Evolutionary conservation across 1,139 yeast species (phyloP).

Genomic region (Magnusiomyces suaveolens): DNA sequence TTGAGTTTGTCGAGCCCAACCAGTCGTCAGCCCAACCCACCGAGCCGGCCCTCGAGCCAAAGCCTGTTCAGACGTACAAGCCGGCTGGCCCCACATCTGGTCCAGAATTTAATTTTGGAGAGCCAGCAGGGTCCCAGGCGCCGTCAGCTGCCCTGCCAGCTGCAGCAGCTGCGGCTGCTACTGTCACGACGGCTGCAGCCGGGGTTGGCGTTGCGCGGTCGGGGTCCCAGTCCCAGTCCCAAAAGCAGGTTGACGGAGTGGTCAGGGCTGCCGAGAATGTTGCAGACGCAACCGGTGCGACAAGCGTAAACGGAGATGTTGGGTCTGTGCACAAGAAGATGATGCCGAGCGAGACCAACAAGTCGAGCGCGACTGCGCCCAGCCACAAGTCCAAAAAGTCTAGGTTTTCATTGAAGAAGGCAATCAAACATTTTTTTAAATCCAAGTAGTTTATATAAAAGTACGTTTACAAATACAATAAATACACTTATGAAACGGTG

Average conservation of each 20-base stretch:
- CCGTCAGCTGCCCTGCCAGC: not conserved
- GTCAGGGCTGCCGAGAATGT: not conserved
- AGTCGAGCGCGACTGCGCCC: not conserved
- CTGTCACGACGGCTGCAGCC: not conserved
- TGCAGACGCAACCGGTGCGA: not conserved
- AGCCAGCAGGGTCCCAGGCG: not conserved
- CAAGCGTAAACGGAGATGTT: not conserved
- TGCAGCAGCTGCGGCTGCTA: not conserved
- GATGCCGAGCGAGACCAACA: not conserved
- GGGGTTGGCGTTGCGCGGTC: not conserved
- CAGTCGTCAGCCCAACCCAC: not conserved
- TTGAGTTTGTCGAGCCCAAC: not conserved
- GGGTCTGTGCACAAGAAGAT: not conserved
- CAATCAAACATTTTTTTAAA: not conserved
- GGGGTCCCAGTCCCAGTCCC: not conserved
- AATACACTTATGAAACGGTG: not conserved
- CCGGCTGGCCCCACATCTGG: not conserved
- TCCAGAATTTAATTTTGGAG: not conserved
- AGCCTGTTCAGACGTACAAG: not conserved
- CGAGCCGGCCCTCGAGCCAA: not conserved
- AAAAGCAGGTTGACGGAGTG: not conserved
- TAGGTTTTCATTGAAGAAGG: not conserved
- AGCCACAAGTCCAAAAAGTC: not conserved
- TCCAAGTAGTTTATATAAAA: not conserved
- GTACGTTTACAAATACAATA: not conserved